Evolutionary conservation across 2,329 filamentous ascomycete species (phyloP).

Genomic region (Trichoderma sp.): DNA sequence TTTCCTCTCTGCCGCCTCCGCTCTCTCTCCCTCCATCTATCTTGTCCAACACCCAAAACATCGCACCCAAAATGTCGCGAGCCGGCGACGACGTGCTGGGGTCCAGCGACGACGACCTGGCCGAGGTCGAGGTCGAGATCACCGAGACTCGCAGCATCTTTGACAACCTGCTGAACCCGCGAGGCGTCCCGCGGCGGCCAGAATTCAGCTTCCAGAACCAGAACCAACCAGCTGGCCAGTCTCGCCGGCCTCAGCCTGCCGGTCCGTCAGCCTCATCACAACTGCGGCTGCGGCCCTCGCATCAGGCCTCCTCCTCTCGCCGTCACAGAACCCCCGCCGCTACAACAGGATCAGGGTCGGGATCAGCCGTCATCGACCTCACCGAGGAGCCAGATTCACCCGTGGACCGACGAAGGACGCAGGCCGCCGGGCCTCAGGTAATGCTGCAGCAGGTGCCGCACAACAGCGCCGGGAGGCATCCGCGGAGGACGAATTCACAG

Average conservation of each 20-base stretch:
- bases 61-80: slow-evolving; percentile 19
- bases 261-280: not conserved
- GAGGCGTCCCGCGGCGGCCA: not conserved
- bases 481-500: slow-evolving; percentile 42
- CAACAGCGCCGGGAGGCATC: slow-evolving; percentile 31
- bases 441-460: slow-evolving; percentile 17
- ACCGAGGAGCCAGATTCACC: slow-evolving; percentile 51
- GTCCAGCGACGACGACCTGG: slow-evolving; percentile 33
- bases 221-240: not conserved
- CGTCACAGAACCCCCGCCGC: slow-evolving; percentile 1
- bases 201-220: not conserved
- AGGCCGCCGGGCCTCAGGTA: slow-evolving; percentile 23
- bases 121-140: slow-evolving; percentile 34
- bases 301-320: not conserved
- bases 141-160: slow-evolving; percentile 15
- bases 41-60: not conserved
- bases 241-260: not conserved
- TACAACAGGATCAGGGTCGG: not conserved
- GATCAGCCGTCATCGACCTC: slow-evolving; percentile 45
- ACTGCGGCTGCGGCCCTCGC: slow-evolving; percentile 1
- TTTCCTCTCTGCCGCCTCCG: not conserved
- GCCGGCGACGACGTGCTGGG: slow-evolving; percentile 20
- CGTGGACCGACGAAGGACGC: slow-evolving; percentile 34
- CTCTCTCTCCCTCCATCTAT: not conserved
- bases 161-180: slow-evolving; percentile 18